phyloP scores from a whole-genome alignment of 169 alveolate genomes.

The Fabrea salina region DNA sequence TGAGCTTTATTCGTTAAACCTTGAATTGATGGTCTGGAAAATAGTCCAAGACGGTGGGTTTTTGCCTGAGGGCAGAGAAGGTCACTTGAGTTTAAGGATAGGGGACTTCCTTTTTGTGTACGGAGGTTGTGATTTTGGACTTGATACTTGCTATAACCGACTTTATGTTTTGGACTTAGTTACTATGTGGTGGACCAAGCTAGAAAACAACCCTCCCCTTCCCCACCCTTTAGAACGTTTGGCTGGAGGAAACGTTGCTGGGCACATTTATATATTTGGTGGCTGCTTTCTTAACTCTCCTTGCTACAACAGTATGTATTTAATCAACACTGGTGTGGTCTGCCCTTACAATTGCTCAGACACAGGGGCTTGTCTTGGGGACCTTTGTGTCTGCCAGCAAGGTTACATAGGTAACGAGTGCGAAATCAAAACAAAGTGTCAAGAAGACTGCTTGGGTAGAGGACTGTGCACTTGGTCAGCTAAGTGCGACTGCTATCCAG shows the following conservation, averaged over 20 bases:
- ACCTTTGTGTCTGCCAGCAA: slow-evolving; percentile 35
- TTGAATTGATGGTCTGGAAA: slow-evolving; percentile 87
- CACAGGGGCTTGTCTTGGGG: slow-evolving; percentile 34
- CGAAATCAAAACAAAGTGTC: slow-evolving; percentile 34
- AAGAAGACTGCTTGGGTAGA: slow-evolving; percentile 35
- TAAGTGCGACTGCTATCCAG: slow-evolving; percentile 46
- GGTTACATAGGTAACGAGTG: slow-evolving; percentile 43
- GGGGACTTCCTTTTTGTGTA: slow-evolving; percentile 79
- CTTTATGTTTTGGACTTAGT: slow-evolving; percentile 44
- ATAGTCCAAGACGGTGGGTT: slow-evolving; percentile 78
- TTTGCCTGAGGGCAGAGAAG: slow-evolving; percentile 84
- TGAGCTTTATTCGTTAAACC: slow-evolving; percentile 79
- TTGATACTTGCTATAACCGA: neutral
- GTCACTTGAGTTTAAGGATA: slow-evolving; percentile 80
- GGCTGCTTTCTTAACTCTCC: slow-evolving; percentile 26
- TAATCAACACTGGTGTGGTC: slow-evolving; percentile 25
- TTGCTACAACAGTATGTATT: slow-evolving; percentile 20
- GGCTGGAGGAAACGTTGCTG: slow-evolving; percentile 8
- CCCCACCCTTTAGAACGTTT: slow-evolving; percentile 39
- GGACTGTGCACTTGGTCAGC: slow-evolving; percentile 54
- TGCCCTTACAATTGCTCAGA: slow-evolving; percentile 37
- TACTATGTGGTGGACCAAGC: slow-evolving; percentile 43
- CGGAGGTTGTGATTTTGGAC: slow-evolving; percentile 82
- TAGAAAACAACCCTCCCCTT: slow-evolving; percentile 24
- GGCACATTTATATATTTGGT: slow-evolving; percentile 41